Evolutionary conservation across 2,329 filamentous ascomycete species (phyloP).

Genomic region (Ophiostoma sp.): DNA sequence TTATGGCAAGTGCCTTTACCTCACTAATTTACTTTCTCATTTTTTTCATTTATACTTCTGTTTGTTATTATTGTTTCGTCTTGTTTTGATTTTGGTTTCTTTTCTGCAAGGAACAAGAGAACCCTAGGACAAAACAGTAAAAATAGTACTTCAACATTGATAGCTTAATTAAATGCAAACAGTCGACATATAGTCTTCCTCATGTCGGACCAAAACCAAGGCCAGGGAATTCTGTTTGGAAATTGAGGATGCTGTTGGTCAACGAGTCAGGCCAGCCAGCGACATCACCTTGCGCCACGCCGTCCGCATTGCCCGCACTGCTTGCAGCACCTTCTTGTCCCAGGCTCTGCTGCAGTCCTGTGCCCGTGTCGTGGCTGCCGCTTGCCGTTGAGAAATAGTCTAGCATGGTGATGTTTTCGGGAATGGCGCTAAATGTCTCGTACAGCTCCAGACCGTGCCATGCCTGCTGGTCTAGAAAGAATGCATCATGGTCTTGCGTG

Average conservation of each 20-base stretch:
- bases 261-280: constrained; percentile 15
- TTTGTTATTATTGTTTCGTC: too few species aligned
- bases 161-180: too few species aligned
- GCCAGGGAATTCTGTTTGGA: constrained; percentile 17
- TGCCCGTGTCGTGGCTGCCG: too few species aligned
- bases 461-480: constrained; percentile 11
- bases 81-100: too few species aligned
- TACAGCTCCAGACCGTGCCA: constrained; percentile 18
- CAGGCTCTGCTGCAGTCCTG: background rate
- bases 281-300: background rate
- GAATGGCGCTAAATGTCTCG: constrained; percentile 11
- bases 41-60: too few species aligned
- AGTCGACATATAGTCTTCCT: background rate
- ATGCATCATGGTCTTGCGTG: background rate
- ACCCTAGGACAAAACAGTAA: too few species aligned
- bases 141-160: too few species aligned
- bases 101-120: too few species aligned
- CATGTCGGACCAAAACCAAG: background rate
- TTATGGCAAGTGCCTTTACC: too few species aligned
- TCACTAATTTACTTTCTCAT: too few species aligned
- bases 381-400: constrained; percentile 17
- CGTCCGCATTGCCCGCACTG: background rate
- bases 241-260: constrained; percentile 22
- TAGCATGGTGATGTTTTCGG: constrained; percentile 19
- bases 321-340: background rate